Percentiles rank a stretch among this genome's conserved stretches.
Evolutionary conservation across 1,284 basidiomycete species (phyloP).

Genomic region (Pseudozyma sp.): DNA sequence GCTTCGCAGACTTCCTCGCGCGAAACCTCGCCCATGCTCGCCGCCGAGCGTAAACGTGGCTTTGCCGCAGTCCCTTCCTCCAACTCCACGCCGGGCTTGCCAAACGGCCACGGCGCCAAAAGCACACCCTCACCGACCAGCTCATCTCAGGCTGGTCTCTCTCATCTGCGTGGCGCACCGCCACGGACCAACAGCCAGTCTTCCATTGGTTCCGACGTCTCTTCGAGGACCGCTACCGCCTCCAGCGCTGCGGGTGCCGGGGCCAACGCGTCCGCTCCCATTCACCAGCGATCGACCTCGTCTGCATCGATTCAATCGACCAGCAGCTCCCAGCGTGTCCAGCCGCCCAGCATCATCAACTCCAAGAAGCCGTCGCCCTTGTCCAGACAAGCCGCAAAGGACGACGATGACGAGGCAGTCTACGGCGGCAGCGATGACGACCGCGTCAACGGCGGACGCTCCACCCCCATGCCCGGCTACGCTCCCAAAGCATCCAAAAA

Average conservation of each 20-base stretch:
- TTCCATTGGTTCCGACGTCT: conserved; percentile 32
- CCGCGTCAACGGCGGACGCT: conserved; percentile 46
- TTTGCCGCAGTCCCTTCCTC: conserved; percentile 17
- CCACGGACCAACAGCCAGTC: conserved; percentile 49
- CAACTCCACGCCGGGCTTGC: conserved; percentile 25
- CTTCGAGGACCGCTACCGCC: conserved; percentile 26
- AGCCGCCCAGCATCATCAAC: conserved; percentile 21
- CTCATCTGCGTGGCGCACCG: conserved; percentile 41
- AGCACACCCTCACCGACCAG: conserved; percentile 11
- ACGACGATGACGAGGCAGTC: conserved; percentile 54
- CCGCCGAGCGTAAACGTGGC: conserved; percentile 42
- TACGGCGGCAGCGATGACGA: conserved; percentile 63
- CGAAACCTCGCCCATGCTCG: conserved; percentile 45
- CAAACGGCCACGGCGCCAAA: conserved; percentile 11
- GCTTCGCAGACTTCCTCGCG: conserved; percentile 45
- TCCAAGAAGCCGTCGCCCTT: conserved; percentile 62
- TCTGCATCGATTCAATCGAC: conserved; percentile 33
- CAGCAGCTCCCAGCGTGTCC: conserved; percentile 28
- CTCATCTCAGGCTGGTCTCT: conserved; percentile 41
- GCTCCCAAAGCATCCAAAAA: conserved; percentile 51
- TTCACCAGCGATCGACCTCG: conserved; percentile 38
- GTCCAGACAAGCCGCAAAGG: conserved; percentile 49
- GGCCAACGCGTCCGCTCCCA: conserved; percentile 1
- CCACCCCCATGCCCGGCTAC: conserved; percentile 53
- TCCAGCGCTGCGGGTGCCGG: conserved; percentile 1